Percentiles rank a stretch among this genome's conserved stretches.
Conservation (phyloP, 2,329 filamentous ascomycete species). For the Xylaria sp. region DNA sequence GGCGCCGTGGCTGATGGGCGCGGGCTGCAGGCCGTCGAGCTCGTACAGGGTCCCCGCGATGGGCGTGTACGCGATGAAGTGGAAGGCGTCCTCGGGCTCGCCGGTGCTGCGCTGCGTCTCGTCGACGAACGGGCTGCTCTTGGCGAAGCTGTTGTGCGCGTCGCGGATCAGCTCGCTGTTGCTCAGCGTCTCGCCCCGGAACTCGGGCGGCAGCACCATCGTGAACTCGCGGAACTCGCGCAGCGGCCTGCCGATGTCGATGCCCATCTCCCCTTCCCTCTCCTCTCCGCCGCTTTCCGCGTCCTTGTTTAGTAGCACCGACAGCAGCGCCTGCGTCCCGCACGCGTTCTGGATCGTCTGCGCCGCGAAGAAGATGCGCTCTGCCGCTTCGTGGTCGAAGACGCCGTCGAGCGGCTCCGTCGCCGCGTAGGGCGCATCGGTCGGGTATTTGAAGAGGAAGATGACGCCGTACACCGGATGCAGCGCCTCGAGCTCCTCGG, state of each 20-base stretch:
- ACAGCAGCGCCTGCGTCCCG: conserved; percentile 92
- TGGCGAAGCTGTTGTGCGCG: conserved; percentile 89
- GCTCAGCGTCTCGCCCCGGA: conserved; percentile 64
- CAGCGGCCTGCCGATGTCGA: conserved; percentile 75
- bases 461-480: conserved; percentile 92
- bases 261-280: conserved; percentile 43
- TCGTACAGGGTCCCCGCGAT: conserved; percentile 86
- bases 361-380: conserved; percentile 87
- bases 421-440: conserved; percentile 65
- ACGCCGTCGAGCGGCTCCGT: conserved; percentile 76
- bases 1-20: conserved; percentile 85
- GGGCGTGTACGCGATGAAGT: conserved; percentile 94
- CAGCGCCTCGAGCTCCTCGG: conserved; percentile 71
- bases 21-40: conserved; percentile 90
- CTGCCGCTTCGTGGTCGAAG: conserved; percentile 77
- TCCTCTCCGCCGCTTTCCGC: background rate
- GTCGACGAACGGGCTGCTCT: conserved; percentile 87
- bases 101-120: conserved; percentile 78
- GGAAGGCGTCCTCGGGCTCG: conserved; percentile 89
- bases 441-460: conserved; percentile 97
- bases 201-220: conserved; percentile 77
- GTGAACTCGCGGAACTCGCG: conserved; percentile 87
- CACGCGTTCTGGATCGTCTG: conserved; percentile 99
- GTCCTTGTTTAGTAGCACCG: conserved; percentile 84
- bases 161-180: conserved; percentile 72